Evolutionary conservation across 768 basidiomycete species (phyloP).

Genomic region (Suillus americanus): DNA sequence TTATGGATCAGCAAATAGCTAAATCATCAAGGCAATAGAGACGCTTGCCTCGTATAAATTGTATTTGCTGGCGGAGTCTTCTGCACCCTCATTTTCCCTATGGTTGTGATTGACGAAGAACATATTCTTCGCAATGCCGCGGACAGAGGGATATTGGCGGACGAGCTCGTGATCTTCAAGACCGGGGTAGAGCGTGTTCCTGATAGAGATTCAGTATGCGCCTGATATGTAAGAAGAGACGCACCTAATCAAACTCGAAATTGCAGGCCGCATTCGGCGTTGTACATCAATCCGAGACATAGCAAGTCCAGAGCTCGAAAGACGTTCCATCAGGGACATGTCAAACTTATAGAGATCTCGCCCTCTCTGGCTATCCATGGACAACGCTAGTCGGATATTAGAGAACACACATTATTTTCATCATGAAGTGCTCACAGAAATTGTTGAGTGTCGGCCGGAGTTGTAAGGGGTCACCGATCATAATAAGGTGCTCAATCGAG

Average conservation of each 20-base stretch:
- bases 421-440: slow-evolving; percentile 43
- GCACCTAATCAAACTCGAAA: slow-evolving; percentile 49
- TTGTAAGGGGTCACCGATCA: slow-evolving; percentile 81
- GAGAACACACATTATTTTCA: not conserved
- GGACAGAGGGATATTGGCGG: slow-evolving; percentile 49
- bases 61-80: slow-evolving; percentile 65
- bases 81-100: slow-evolving; percentile 55
- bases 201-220: slow-evolving; percentile 17
- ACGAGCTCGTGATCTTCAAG: slow-evolving; percentile 61
- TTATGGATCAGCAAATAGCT: not conserved
- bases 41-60: slow-evolving; percentile 74
- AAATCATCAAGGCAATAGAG: slow-evolving; percentile 26
- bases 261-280: slow-evolving; percentile 71
- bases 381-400: slow-evolving; percentile 47
- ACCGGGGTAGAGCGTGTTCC: slow-evolving; percentile 59
- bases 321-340: slow-evolving; percentile 74
- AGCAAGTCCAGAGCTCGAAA: slow-evolving; percentile 51
- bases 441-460: slow-evolving; percentile 68
- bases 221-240: not conserved
- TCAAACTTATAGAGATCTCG: slow-evolving; percentile 61
- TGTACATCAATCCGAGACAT: slow-evolving; percentile 77
- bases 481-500: slow-evolving; percentile 69
- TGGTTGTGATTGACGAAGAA: slow-evolving; percentile 68
- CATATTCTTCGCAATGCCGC: slow-evolving; percentile 62
- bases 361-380: slow-evolving; percentile 65